Conservation (phyloP, 176 grass and related monocot species). For the Oryza officinalis region DNA sequence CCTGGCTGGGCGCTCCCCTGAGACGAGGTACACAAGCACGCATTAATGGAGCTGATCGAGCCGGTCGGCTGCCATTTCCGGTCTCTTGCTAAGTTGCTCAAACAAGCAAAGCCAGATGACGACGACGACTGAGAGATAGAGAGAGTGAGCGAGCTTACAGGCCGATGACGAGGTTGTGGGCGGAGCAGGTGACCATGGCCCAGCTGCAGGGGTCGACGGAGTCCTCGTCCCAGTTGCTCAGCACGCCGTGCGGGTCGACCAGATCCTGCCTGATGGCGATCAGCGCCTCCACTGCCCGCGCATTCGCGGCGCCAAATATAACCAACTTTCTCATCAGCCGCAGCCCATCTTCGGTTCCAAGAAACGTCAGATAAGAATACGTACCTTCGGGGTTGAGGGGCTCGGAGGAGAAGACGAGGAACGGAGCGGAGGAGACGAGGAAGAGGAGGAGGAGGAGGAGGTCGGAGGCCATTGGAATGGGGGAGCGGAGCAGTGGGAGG, state of each 20-base stretch:
- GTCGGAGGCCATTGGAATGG: neutral
- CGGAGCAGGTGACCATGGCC: slow-evolving; percentile 98
- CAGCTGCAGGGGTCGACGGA: slow-evolving; percentile 98
- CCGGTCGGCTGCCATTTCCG: neutral
- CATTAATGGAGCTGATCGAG: neutral
- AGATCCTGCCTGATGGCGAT: slow-evolving; percentile 72
- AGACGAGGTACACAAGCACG: neutral
- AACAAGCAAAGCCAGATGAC: neutral
- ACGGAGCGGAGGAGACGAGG: slow-evolving; percentile 33
- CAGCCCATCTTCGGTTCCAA: too few species aligned
- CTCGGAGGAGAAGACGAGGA: slow-evolving; percentile 49
- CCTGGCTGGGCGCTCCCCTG: slow-evolving; percentile 93
- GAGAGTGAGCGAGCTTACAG: slow-evolving; percentile 51
- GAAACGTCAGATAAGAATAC: neutral
- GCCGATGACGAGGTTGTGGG: slow-evolving; percentile 88
- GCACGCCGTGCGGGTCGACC: slow-evolving; percentile 82
- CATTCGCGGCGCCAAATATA: neutral
- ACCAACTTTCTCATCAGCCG: neutral
- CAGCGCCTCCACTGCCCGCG: slow-evolving; percentile 76
- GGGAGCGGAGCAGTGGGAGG: slow-evolving; percentile 19
- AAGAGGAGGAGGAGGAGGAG: neutral
- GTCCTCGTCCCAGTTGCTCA: slow-evolving; percentile 90
- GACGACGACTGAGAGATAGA: neutral
- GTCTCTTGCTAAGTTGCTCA: neutral
- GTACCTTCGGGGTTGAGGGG: slow-evolving; percentile 80